These are phyloP conservation scores for Mrakia hoshinonis DNA, from an alignment of 768 basidiomycete species.

Conservation along the genomic window DNA sequence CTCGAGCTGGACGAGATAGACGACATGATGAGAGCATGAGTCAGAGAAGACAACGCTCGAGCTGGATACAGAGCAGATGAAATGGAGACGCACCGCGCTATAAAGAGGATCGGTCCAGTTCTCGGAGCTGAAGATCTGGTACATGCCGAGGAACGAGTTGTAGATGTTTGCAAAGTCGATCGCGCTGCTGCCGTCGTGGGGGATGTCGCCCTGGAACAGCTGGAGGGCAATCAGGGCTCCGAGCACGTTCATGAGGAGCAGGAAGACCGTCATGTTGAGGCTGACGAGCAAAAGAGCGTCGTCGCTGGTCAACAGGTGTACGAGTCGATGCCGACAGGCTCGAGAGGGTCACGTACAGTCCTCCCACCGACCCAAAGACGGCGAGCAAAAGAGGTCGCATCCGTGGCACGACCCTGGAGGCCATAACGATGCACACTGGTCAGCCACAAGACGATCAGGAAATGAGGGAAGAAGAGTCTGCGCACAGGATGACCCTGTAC, in stretches of 20 bases:
- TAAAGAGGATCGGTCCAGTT: constrained; percentile 54
- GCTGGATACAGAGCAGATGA: background rate
- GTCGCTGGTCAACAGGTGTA: background rate
- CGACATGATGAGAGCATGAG: constrained; percentile 17
- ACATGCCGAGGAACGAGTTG: constrained; percentile 76
- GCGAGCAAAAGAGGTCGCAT: constrained; percentile 43
- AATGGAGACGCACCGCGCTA: constrained; percentile 7
- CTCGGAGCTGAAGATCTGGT: constrained; percentile 80
- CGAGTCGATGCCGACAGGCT: background rate
- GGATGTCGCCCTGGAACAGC: constrained; percentile 69
- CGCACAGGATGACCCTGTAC: constrained; percentile 53
- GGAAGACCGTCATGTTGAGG: constrained; percentile 82
- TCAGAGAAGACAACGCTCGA: constrained; percentile 24
- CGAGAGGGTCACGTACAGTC: constrained; percentile 49
- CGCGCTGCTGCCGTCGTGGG: constrained; percentile 39
- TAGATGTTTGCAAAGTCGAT: constrained; percentile 76
- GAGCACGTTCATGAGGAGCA: constrained; percentile 76
- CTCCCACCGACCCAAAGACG: constrained; percentile 86
- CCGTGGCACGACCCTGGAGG: background rate
- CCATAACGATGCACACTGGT: background rate
- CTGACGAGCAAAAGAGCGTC: constrained; percentile 26
- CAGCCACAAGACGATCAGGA: background rate
- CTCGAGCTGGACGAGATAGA: constrained; percentile 37
- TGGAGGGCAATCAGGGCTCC: constrained; percentile 74
- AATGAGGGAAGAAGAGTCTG: constrained; percentile 49